Evolutionary conservation across 352 stramenopile genomes (phyloP).

Genomic region (Phytophthora europaea): DNA sequence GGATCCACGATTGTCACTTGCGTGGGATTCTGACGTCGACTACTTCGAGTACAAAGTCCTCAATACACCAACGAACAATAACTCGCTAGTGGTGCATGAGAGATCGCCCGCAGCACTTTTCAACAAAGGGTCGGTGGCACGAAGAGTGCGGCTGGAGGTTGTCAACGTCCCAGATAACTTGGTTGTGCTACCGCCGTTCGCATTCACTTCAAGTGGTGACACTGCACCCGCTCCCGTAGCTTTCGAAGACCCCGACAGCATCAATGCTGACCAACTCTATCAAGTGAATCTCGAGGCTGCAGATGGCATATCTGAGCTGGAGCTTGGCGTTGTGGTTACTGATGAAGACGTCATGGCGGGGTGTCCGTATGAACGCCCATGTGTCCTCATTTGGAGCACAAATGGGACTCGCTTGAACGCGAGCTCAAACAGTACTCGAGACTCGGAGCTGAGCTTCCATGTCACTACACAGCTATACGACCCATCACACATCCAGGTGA

Average conservation of each 20-base stretch:
- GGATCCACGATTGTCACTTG: constrained; percentile 8
- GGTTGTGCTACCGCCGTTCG: constrained; percentile 54
- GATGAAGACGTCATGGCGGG: constrained; percentile 64
- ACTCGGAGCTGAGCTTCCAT: constrained; percentile 33
- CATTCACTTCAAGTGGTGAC: constrained; percentile 35
- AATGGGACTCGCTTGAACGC: constrained; percentile 39
- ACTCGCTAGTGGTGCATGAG: constrained; percentile 21
- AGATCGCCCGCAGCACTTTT: constrained; percentile 21
- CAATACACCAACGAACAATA: constrained; percentile 13
- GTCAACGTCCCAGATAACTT: constrained; percentile 57
- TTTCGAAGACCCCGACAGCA: constrained; percentile 68
- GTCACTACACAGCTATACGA: constrained; percentile 52
- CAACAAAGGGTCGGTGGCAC: constrained; percentile 15
- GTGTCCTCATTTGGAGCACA: constrained; percentile 45
- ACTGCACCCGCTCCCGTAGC: constrained; percentile 44
- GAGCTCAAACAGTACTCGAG: constrained; percentile 25
- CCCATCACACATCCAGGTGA: constrained; percentile 51
- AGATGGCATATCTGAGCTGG: constrained; percentile 46
- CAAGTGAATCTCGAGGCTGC: constrained; percentile 53
- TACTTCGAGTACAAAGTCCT: constrained; percentile 52
- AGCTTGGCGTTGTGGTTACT: constrained; percentile 53
- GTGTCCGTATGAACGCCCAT: constrained; percentile 63
- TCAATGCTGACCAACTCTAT: constrained; percentile 43
- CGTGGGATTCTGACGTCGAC: constrained; percentile 15
- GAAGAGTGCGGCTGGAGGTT: constrained; percentile 67